Evolutionary conservation across 1,139 yeast species (phyloP).

Genomic region (Candida glucosophila): DNA sequence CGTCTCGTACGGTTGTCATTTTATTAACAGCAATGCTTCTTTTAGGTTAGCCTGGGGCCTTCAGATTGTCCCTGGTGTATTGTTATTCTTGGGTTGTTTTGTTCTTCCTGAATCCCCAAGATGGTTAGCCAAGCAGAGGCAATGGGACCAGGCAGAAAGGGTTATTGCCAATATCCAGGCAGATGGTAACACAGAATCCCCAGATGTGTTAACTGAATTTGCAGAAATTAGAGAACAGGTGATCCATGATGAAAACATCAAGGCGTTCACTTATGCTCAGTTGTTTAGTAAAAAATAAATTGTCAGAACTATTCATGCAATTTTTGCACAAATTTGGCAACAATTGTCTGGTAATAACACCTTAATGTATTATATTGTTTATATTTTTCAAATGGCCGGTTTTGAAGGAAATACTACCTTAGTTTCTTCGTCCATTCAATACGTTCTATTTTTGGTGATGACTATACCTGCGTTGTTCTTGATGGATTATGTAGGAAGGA

Average conservation of each 20-base stretch:
- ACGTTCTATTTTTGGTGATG: conserved; percentile 36
- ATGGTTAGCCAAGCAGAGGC: conserved; percentile 58
- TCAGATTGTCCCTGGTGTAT: conserved; percentile 54
- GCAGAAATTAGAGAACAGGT: conserved; percentile 49
- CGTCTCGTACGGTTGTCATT: conserved; percentile 51
- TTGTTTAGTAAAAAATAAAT: conserved; percentile 41
- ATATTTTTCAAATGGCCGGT: conserved; percentile 53
- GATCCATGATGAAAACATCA: conserved; percentile 25
- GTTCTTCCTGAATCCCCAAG: conserved; percentile 68
- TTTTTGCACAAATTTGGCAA: conserved; percentile 48
- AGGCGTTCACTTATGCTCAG: conserved; percentile 32
- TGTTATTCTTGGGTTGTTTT: conserved; percentile 39
- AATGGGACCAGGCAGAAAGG: conserved; percentile 55
- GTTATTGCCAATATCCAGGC: conserved; percentile 48
- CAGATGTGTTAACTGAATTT: conserved; percentile 48
- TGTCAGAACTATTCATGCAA: conserved; percentile 41
- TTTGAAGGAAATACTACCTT: conserved; percentile 35
- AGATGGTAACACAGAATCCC: conserved; percentile 43
- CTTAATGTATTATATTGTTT: conserved; percentile 56
- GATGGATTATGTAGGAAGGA: conserved; percentile 29
- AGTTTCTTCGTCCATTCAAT: conserved; percentile 40
- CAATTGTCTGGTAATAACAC: conserved; percentile 66
- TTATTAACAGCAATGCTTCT: conserved; percentile 38
- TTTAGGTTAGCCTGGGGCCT: conserved; percentile 66
- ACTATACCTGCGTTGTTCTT: conserved; percentile 36